Conservation (phyloP, 2,329 filamentous ascomycete species). For the Chaetomium globosum region DNA sequence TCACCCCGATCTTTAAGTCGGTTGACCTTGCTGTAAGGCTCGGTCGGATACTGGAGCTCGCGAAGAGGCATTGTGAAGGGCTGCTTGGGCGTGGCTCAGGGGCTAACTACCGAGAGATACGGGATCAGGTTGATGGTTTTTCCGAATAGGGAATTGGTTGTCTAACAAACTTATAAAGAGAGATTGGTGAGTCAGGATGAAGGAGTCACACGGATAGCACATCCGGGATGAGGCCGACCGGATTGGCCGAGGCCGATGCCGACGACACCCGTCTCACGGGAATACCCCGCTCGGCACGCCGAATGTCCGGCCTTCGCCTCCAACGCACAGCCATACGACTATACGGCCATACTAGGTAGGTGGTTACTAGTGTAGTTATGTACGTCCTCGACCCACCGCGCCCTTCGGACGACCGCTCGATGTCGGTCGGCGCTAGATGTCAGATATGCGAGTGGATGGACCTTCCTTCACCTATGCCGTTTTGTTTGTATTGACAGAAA, state of each 20-base stretch:
- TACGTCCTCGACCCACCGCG: slow-evolving; percentile 5
- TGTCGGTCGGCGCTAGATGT: background rate
- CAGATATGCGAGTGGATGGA: too few species aligned
- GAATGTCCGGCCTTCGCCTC: slow-evolving; percentile 13
- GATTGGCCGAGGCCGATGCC: background rate
- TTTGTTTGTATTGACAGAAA: too few species aligned
- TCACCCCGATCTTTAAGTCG: slow-evolving; percentile 66
- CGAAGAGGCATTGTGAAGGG: slow-evolving; percentile 47
- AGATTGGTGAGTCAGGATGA: slow-evolving; percentile 9
- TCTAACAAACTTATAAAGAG: too few species aligned
- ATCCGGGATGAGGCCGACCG: background rate
- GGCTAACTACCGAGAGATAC: background rate
- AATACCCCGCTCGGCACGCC: slow-evolving; percentile 14
- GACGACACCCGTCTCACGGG: background rate
- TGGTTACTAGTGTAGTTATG: too few species aligned
- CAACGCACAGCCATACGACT: background rate
- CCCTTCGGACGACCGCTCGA: slow-evolving; percentile 17
- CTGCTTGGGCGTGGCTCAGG: slow-evolving; percentile 10
- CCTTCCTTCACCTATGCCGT: too few species aligned
- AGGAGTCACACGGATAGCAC: background rate
- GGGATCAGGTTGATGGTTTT: background rate
- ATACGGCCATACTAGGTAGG: too few species aligned
- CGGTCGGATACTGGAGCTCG: slow-evolving; percentile 64
- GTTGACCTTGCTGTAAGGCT: slow-evolving; percentile 66
- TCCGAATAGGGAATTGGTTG: background rate